These are phyloP conservation scores for Cytospora chrysosperma DNA, from an alignment of 2,329 filamentous ascomycete genomes.

Conservation along the genomic window DNA sequence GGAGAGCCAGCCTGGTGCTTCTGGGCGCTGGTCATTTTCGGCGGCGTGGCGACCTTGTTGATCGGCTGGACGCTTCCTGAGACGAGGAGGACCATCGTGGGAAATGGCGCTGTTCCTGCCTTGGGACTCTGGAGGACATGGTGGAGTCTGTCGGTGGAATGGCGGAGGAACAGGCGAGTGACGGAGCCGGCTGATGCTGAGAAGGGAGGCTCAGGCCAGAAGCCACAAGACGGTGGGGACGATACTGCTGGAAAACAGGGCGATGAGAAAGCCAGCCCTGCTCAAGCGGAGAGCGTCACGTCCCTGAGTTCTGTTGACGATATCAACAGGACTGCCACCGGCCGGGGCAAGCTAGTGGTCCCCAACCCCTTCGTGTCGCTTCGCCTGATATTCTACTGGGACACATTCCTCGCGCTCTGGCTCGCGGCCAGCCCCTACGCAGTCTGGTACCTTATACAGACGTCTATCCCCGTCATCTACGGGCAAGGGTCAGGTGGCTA, in stretches of 20 bases:
- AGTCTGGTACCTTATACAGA: constrained; percentile 52
- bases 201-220: neutral
- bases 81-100: constrained; percentile 53
- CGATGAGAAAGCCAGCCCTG: neutral
- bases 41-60: constrained; percentile 49
- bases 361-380: constrained; percentile 54
- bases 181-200: neutral
- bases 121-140: constrained; percentile 49
- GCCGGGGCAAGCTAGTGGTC: constrained; percentile 41
- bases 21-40: constrained; percentile 50
- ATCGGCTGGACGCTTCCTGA: constrained; percentile 54
- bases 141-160: constrained; percentile 35
- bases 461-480: constrained; percentile 48
- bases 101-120: constrained; percentile 55
- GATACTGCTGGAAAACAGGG: neutral
- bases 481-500: constrained; percentile 48
- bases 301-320: neutral
- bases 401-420: constrained; percentile 49
- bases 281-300: neutral
- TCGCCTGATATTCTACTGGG: constrained; percentile 50
- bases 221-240: neutral
- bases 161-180: neutral
- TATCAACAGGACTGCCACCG: constrained; percentile 22
- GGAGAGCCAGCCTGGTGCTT: constrained; percentile 11
- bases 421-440: constrained; percentile 40